Percentiles rank a stretch among this genome's conserved stretches.
Conservation (phyloP, 2,329 filamentous ascomycete genomes). For the Fusarium marasasianum region DNA sequence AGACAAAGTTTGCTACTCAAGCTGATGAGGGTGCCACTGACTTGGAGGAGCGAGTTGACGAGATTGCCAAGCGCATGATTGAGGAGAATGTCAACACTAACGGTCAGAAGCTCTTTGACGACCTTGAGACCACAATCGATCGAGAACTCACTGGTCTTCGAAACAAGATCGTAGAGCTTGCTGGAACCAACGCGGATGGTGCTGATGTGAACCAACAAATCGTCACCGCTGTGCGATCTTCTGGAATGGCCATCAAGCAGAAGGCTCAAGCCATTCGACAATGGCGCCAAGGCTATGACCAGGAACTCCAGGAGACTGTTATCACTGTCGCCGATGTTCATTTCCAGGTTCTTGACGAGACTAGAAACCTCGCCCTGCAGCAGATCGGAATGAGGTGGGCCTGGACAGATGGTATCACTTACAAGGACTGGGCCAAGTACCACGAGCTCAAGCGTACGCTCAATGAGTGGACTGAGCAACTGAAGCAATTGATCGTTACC, state of each 20-base stretch:
- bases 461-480: constrained; percentile 83
- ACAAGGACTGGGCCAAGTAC: constrained; percentile 97
- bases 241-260: constrained; percentile 78
- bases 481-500: constrained; percentile 78
- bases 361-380: constrained; percentile 84
- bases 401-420: constrained; percentile 93
- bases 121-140: constrained; percentile 74
- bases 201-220: constrained; percentile 55
- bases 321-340: constrained; percentile 80
- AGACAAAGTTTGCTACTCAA: constrained; percentile 85
- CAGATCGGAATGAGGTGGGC: constrained; percentile 96
- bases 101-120: constrained; percentile 72
- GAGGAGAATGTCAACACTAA: constrained; percentile 71
- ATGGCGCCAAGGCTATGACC: constrained; percentile 79
- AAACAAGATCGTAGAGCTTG: constrained; percentile 70
- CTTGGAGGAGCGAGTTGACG: constrained; percentile 75
- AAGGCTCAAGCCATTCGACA: constrained; percentile 79
- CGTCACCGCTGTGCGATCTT: constrained; percentile 65
- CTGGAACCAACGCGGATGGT: constrained; percentile 62
- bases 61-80: constrained; percentile 66
- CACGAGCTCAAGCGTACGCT: constrained; percentile 86
- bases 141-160: constrained; percentile 74
- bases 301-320: constrained; percentile 74
- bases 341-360: constrained; percentile 82
- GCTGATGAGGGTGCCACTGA: constrained; percentile 81